Conservation (phyloP, 371 early-diverging fungal species). For the Basidiobolus heterosporus region DNA sequence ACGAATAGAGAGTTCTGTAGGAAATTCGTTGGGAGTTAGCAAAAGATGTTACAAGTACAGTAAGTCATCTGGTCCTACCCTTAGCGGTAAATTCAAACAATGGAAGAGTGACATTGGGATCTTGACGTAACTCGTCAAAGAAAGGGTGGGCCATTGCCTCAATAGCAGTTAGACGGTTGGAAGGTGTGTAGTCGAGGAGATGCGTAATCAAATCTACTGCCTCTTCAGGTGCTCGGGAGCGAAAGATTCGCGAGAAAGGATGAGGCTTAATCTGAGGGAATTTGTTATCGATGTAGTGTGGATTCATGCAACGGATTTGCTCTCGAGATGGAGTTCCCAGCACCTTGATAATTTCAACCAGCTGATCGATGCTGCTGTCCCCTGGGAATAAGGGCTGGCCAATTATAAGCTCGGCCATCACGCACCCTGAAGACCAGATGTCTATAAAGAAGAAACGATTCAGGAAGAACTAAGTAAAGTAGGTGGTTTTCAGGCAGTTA, state of each 20-base stretch:
- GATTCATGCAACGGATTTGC: constrained; percentile 90
- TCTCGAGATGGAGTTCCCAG: constrained; percentile 96
- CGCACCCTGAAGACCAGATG: constrained; percentile 97
- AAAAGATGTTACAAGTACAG: no score
- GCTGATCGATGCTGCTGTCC: constrained; percentile 96
- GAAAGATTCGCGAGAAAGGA: constrained; percentile 76
- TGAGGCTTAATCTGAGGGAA: constrained; percentile 94
- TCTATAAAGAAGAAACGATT: constrained; percentile 40
- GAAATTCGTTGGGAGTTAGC: no score
- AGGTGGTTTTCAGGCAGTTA: constrained; percentile 9
- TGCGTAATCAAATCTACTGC: constrained; percentile 76
- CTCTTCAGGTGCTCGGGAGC: constrained; percentile 64
- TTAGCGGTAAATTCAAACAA: constrained; percentile 85
- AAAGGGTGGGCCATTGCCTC: constrained; percentile 90
- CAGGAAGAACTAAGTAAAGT: background rate
- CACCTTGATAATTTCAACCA: constrained; percentile 98
- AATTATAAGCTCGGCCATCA: constrained; percentile 95
- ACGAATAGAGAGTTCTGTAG: constrained; percentile 51
- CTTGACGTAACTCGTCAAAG: constrained; percentile 82
- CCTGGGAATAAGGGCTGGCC: constrained; percentile 96
- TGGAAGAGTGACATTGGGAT: constrained; percentile 63
- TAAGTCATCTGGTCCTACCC: constrained; percentile 23
- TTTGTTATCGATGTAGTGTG: constrained; percentile 91
- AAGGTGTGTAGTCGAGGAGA: constrained; percentile 90
- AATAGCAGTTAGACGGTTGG: constrained; percentile 76